Evolutionary conservation across 257 asterid species (phyloP).

Genomic region (Nicotiana tabacum): DNA sequence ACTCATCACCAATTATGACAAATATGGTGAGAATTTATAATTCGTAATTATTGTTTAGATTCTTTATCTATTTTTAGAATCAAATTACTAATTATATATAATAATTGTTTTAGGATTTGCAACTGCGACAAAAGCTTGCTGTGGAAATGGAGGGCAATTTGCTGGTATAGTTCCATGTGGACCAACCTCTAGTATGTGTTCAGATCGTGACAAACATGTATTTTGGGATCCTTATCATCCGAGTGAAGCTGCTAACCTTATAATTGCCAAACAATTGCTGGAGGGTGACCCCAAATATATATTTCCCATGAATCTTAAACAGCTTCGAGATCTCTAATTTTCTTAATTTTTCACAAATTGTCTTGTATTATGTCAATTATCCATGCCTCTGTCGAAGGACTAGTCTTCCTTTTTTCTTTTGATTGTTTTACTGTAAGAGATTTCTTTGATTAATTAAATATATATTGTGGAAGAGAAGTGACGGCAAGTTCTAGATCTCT

Average conservation of each 20-base stretch:
- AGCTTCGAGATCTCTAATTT: slow-evolving; percentile 61
- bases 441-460: neutral
- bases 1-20: slow-evolving; percentile 60
- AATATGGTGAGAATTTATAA: slow-evolving; percentile 43
- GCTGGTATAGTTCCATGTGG: slow-evolving; percentile 91
- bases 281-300: slow-evolving; percentile 62
- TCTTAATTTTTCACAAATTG: too few species aligned
- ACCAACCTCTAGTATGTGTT: slow-evolving; percentile 72
- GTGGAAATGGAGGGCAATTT: slow-evolving; percentile 86
- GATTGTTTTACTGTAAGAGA: neutral
- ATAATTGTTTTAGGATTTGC: slow-evolving; percentile 48
- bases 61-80: neutral
- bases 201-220: slow-evolving; percentile 64
- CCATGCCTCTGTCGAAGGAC: neutral
- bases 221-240: slow-evolving; percentile 98
- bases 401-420: neutral
- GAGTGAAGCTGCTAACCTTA: slow-evolving; percentile 76
- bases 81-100: too few species aligned
- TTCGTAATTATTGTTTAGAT: neutral
- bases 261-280: slow-evolving; percentile 71
- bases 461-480: neutral
- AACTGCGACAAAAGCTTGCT: slow-evolving; percentile 66
- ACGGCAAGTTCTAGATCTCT: neutral
- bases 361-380: neutral
- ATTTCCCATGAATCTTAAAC: slow-evolving; percentile 62